Percentiles rank a stretch among this genome's conserved stretches.
Evolutionary conservation across 352 stramenopile genomes (phyloP).

Genomic region (Phytophthora pluvialis): DNA sequence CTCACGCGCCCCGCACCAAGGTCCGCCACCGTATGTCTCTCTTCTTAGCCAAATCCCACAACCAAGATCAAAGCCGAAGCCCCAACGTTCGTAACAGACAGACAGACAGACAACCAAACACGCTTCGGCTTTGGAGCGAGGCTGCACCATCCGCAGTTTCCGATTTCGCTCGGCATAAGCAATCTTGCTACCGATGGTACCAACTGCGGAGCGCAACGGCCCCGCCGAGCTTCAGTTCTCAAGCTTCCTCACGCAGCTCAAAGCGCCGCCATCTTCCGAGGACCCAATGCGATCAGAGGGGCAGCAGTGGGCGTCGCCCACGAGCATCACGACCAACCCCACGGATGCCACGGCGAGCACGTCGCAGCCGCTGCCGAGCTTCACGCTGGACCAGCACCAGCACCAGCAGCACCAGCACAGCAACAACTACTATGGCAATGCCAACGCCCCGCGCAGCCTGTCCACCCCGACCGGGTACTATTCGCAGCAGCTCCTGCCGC

Average conservation of each 20-base stretch:
- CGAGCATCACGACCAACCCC: constrained; percentile 32
- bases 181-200: constrained; percentile 35
- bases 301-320: constrained; percentile 43
- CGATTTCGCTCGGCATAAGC: constrained; percentile 42
- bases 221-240: constrained; percentile 40
- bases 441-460: constrained; percentile 7
- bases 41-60: constrained; percentile 39
- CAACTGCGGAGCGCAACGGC: constrained; percentile 19
- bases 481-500: constrained; percentile 23
- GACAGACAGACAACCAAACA: constrained; percentile 32
- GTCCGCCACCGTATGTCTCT: constrained; percentile 35
- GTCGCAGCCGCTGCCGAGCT: constrained; percentile 33
- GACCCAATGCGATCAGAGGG: constrained; percentile 26
- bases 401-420: constrained; percentile 29
- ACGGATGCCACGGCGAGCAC: constrained; percentile 22
- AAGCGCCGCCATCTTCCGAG: constrained; percentile 30
- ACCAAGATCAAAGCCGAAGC: constrained; percentile 16
- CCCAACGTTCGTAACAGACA: constrained; percentile 27
- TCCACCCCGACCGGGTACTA: constrained; percentile 37
- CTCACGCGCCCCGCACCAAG: constrained; percentile 31
- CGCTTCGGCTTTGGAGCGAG: constrained; percentile 12
- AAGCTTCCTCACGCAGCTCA: constrained; percentile 54
- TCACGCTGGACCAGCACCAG: constrained; percentile 37
- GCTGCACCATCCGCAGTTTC: constrained; percentile 29
- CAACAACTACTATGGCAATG: constrained; percentile 25